Evolutionary conservation across 768 basidiomycete genomes (phyloP).

Genomic region (Mycena leptocephala): DNA sequence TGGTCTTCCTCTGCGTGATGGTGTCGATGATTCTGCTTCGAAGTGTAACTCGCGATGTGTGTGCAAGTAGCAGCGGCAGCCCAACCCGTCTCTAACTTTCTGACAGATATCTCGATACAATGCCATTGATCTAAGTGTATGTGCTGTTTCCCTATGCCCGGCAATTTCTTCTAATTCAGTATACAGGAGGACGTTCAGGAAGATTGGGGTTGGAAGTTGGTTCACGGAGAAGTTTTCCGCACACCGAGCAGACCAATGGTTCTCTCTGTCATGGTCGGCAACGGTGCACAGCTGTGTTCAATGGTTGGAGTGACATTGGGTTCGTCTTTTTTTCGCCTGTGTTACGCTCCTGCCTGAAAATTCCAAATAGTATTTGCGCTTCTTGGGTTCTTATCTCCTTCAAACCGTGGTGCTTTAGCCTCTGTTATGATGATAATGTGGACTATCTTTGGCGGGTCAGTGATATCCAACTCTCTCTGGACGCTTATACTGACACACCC

Average conservation of each 20-base stretch:
- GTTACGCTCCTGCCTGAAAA: background rate
- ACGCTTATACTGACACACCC: constrained; percentile 18
- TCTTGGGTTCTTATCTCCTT: constrained; percentile 96
- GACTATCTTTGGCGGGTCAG: constrained; percentile 92
- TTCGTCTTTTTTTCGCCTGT: constrained; percentile 45
- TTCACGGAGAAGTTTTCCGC: constrained; percentile 97
- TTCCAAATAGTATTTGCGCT: constrained; percentile 53
- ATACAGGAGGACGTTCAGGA: constrained; percentile 94
- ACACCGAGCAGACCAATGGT: constrained; percentile 83
- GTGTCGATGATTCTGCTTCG: constrained; percentile 92
- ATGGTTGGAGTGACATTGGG: constrained; percentile 94
- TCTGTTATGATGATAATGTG: constrained; percentile 96
- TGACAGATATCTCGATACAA: constrained; percentile 94
- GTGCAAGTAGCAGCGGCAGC: constrained; percentile 44
- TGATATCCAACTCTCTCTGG: background rate
- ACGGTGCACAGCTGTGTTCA: constrained; percentile 87
- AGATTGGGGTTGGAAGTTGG: constrained; percentile 98
- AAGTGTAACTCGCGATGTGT: constrained; percentile 90
- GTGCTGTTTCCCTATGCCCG: constrained; percentile 37
- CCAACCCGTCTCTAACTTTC: constrained; percentile 31
- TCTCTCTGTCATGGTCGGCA: constrained; percentile 91
- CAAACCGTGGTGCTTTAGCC: constrained; percentile 94
- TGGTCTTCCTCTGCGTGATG: constrained; percentile 93
- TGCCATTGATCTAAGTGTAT: constrained; percentile 90
- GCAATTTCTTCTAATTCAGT: background rate